A percentile compares a stretch with the other conserved stretches of the same genome.
Conservation (phyloP, 176 grass and related monocot species). For the Avena eriantha region DNA sequence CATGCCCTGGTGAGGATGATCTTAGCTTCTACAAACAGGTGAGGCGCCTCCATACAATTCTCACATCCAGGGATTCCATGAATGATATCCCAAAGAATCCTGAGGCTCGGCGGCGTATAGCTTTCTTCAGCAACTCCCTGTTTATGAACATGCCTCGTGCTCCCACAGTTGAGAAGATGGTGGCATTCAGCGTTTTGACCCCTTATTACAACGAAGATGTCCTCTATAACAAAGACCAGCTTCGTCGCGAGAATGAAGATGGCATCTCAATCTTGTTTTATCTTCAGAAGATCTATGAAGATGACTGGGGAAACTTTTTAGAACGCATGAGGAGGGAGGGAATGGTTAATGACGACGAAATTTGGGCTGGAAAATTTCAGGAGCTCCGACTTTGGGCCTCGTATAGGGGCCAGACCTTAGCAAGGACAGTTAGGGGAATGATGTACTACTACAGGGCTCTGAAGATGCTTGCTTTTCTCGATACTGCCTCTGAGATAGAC, state of each 20-base stretch:
- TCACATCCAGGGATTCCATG: conserved; percentile 95
- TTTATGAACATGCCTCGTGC: conserved; percentile 99
- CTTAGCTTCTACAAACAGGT: conserved; percentile 85
- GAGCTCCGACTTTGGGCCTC: conserved; percentile 97
- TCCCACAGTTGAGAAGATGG: conserved; percentile 89
- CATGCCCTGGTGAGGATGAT: conserved; percentile 53
- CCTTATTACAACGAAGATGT: conserved; percentile 97
- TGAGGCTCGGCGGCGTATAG: conserved; percentile 79
- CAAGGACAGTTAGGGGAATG: conserved; percentile 93
- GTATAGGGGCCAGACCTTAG: conserved; percentile 91
- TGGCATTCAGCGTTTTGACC: conserved; percentile 87
- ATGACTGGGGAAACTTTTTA: conserved; percentile 93
- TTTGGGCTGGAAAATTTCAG: conserved; percentile 73
- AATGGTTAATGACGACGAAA: conserved; percentile 68
- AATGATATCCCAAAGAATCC: conserved; percentile 83
- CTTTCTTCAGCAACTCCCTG: conserved; percentile 99
- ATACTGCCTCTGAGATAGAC: conserved; percentile 89
- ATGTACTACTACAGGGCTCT: conserved; percentile 99
- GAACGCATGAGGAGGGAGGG: conserved; percentile 87
- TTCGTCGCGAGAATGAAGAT: conserved; percentile 94
- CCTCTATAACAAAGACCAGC: conserved; percentile 80
- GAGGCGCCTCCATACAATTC: conserved; percentile 83
- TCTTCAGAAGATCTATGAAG: conserved; percentile 95
- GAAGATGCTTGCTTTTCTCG: conserved; percentile 97
- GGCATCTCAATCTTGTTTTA: conserved; percentile 97